phyloP scores from a whole-genome alignment of 176 grass and related monocot genomes.

The Otatea glauca region DNA sequence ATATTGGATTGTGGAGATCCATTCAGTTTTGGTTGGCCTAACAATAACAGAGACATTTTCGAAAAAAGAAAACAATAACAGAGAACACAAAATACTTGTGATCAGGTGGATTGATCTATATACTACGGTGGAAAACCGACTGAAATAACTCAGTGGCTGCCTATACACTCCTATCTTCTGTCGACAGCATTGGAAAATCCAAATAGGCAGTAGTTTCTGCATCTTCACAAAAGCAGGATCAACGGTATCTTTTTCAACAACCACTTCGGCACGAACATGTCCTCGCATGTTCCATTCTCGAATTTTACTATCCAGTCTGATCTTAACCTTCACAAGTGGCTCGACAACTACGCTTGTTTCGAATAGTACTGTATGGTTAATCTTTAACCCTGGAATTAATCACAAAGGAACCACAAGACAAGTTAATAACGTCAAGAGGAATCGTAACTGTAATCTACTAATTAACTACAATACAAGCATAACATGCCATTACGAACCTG shows the following conservation, averaged over 20 bases:
- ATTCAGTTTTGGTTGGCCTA: background rate
- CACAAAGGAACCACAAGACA: background rate
- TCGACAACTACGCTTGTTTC: constrained; percentile 9
- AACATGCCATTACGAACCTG: constrained; percentile 52
- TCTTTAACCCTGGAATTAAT: constrained; percentile 44
- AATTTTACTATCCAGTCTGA: constrained; percentile 24
- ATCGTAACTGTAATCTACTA: constrained; percentile 11
- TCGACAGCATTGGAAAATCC: constrained; percentile 5
- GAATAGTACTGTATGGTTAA: constrained; percentile 2
- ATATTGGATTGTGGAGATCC: background rate
- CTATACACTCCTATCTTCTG: background rate
- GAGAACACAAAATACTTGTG: background rate
- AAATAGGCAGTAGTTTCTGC: constrained; percentile 5
- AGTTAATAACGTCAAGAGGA: background rate
- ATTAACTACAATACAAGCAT: background rate
- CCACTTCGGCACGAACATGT: constrained; percentile 6
- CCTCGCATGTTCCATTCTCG: constrained; percentile 2
- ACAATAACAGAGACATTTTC: background rate
- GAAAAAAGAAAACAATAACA: no score
- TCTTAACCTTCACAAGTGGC: constrained; percentile 3
- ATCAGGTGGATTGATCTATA: background rate
- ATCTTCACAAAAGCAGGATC: constrained; percentile 7
- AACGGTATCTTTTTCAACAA: background rate
- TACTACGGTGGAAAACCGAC: background rate
- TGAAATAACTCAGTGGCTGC: background rate